Evolutionary conservation across 2,329 filamentous ascomycete genomes (phyloP).

Genomic region (Sclerotinia subarctica): DNA sequence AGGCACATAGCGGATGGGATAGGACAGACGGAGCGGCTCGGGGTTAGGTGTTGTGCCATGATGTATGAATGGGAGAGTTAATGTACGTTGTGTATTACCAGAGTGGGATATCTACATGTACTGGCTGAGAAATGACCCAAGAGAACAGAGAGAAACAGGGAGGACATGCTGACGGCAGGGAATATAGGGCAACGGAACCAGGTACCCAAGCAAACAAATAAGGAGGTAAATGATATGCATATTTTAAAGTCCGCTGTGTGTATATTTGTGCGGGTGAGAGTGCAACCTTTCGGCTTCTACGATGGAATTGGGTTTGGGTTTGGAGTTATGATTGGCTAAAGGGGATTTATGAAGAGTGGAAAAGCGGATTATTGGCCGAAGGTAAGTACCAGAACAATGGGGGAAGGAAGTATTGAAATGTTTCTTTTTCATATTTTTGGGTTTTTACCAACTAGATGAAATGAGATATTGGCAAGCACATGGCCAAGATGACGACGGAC

Average conservation of each 20-base stretch:
- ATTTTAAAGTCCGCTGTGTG: conserved; percentile 4
- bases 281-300: conserved; percentile 18
- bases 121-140: conserved; percentile 14
- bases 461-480: conserved; percentile 2
- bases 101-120: neutral
- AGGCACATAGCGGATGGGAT: conserved; percentile 7
- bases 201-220: conserved; percentile 8
- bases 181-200: conserved; percentile 17
- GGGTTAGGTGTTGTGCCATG: neutral
- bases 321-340: conserved; percentile 5
- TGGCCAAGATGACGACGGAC: conserved; percentile 2
- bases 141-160: conserved; percentile 10
- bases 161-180: conserved; percentile 16
- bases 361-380: neutral
- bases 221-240: conserved; percentile 1
- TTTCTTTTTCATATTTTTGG: conserved; percentile 1
- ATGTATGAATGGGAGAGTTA: neutral
- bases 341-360: neutral
- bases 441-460: neutral
- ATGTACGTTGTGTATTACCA: neutral
- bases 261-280: neutral
- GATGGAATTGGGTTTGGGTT: neutral
- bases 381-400: neutral
- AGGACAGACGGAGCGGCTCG: conserved; percentile 7
- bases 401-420: neutral